Percentiles rank a stretch among this genome's conserved stretches.
Evolutionary conservation across 164 flowering plant genomes (phyloP).

Genomic region (grape (Vitis vinifera)): ASM3070453v1 NC_081811.1:27467001-27467500

Average conservation of each 20-base stretch:
- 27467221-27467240: background rate
- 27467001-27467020: slow-evolving; percentile 87
- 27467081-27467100: slow-evolving; percentile 60
- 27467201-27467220: background rate
- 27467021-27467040: slow-evolving; percentile 94
- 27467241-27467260: background rate
- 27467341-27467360: too few species aligned
- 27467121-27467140: slow-evolving; percentile 95
- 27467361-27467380: too few species aligned
- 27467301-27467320: background rate
- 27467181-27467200: slow-evolving; percentile 37
- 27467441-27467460: too few species aligned
- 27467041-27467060: slow-evolving; percentile 85
- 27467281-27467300: background rate
- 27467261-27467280: background rate
- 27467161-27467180: slow-evolving; percentile 59
- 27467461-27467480: too few species aligned
- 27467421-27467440: too few species aligned
- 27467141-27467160: slow-evolving; percentile 91
- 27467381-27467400: too few species aligned
- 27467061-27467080: slow-evolving; percentile 67
- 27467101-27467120: slow-evolving; percentile 72
- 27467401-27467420: too few species aligned
- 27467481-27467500: too few species aligned
- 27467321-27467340: too few species aligned